These are phyloP conservation scores for Colletotrichum incanum DNA, from an alignment of 2,329 filamentous ascomycete species.

Conservation along the genomic window DNA sequence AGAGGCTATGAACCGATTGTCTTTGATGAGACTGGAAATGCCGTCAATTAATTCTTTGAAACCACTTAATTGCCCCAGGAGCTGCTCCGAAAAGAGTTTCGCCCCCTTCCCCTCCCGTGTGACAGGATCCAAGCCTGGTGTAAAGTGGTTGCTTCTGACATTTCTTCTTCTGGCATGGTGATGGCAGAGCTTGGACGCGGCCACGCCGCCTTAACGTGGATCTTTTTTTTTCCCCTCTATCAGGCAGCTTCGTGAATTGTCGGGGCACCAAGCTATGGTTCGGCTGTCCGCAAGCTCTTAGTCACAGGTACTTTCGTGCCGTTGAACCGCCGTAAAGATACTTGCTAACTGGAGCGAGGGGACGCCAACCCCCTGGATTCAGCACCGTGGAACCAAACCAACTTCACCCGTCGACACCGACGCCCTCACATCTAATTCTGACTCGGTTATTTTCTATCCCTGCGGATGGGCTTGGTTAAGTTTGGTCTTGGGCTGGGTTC, in stretches of 20 bases:
- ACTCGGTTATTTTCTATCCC: slow-evolving; percentile 33
- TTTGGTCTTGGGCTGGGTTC: slow-evolving; percentile 18
- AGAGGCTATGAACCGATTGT: background rate
- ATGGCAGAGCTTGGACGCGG: slow-evolving; percentile 34
- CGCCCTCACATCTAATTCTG: background rate
- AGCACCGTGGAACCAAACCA: slow-evolving; percentile 3
- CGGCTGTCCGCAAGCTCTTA: slow-evolving; percentile 20
- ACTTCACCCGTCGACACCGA: slow-evolving; percentile 2
- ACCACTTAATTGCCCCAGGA: background rate
- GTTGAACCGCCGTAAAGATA: background rate
- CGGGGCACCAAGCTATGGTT: slow-evolving; percentile 3
- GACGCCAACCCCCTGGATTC: slow-evolving; percentile 22
- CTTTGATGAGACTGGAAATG: background rate
- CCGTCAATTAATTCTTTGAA: background rate
- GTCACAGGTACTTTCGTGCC: slow-evolving; percentile 19
- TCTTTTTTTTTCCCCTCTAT: background rate
- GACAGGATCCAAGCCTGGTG: background rate
- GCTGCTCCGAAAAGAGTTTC: background rate
- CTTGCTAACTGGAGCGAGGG: slow-evolving; percentile 9
- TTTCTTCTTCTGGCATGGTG: slow-evolving; percentile 38
- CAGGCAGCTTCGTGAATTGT: slow-evolving; percentile 35
- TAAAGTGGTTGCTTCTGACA: slow-evolving; percentile 42
- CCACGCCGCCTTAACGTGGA: slow-evolving; percentile 32
- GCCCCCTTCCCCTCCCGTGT: background rate
- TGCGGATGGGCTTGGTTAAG: slow-evolving; percentile 35